Conservation (phyloP, 352 stramenopile genomes). For the Pythium biforme region DNA sequence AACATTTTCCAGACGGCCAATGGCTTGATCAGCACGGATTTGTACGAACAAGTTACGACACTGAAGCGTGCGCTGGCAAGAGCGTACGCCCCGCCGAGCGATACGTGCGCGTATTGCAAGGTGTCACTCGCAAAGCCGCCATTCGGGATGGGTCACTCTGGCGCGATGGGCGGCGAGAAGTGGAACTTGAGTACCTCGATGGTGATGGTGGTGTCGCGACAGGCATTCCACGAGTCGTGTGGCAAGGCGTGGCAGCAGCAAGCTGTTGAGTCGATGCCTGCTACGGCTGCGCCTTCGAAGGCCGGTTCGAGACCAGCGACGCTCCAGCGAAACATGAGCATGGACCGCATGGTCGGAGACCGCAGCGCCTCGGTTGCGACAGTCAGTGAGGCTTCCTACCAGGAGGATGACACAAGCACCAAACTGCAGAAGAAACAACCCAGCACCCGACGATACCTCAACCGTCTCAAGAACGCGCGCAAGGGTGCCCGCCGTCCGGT, state of each 20-base stretch:
- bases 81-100: slow-evolving; percentile 69
- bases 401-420: slow-evolving; percentile 25
- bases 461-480: slow-evolving; percentile 73
- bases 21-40: slow-evolving; percentile 75
- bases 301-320: background rate
- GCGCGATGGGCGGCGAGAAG: slow-evolving; percentile 61
- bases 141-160: slow-evolving; percentile 83
- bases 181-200: slow-evolving; percentile 85
- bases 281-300: slow-evolving; percentile 16
- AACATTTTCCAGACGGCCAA: slow-evolving; percentile 89
- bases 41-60: slow-evolving; percentile 83
- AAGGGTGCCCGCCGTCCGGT: slow-evolving; percentile 59
- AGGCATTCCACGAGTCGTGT: slow-evolving; percentile 86
- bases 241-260: slow-evolving; percentile 86
- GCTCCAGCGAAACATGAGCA: slow-evolving; percentile 21
- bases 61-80: slow-evolving; percentile 73
- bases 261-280: slow-evolving; percentile 47
- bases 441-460: slow-evolving; percentile 77
- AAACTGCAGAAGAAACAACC: slow-evolving; percentile 70
- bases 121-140: slow-evolving; percentile 78
- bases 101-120: slow-evolving; percentile 80
- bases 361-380: slow-evolving; percentile 17
- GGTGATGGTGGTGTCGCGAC: slow-evolving; percentile 74
- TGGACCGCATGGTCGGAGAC: slow-evolving; percentile 17
- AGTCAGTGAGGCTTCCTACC: slow-evolving; percentile 17